Evolutionary conservation across 192 early-diverging fungal genomes (phyloP), one percentile per base, ranked within the genome.

Genomic region (Cetraspora pellucida): DNA sequence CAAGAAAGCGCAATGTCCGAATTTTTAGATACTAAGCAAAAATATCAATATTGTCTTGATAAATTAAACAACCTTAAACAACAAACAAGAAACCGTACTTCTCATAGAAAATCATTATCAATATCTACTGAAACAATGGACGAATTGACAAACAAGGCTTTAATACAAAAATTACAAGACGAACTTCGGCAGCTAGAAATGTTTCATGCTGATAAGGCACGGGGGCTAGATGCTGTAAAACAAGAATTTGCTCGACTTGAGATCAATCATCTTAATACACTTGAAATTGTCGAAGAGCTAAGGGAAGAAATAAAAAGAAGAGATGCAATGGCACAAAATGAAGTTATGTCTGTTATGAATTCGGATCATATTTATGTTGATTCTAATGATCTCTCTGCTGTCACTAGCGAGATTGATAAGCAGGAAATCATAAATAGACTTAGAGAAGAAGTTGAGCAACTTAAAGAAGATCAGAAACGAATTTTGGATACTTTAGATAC

Each of bases 241-340:
- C n/a, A 75, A 52, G 74, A 75, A 64, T 64, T 75, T 75, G 60
- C 60, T n/a, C 19, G 16, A 30, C 47, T 63, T 9, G 10, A 75
- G 1, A 17, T 31, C 13, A 75, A 21, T 50, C 60, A 75, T 11
- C 23, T 2, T 64, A 59, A 75, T 21, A 50, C 43, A 11, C 23
- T 64, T 27, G 74, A 75, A 49, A 50, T 75, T 31, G 74, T 75
- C 49, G 74, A 75, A 64, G 58, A 64, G n/a, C 59, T 75, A 30
- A 43, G 74, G 1, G 59, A 75, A 28, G 74, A 75, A 75, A 75
- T 75, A 23, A 75, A 75, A 58, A 60, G 21, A 31, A 54, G 74
- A 37, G 74, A 75, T 8, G 46, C 37, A 1, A 21, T 75, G 13
- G 74, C 74, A 0, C 74, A 61, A 64, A 13, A 47, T 27, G 45